Evolutionary conservation across 306 rosid genomes (phyloP), one percentile per base, ranked within the genome.

Genomic region (Castanea crenata): DNA sequence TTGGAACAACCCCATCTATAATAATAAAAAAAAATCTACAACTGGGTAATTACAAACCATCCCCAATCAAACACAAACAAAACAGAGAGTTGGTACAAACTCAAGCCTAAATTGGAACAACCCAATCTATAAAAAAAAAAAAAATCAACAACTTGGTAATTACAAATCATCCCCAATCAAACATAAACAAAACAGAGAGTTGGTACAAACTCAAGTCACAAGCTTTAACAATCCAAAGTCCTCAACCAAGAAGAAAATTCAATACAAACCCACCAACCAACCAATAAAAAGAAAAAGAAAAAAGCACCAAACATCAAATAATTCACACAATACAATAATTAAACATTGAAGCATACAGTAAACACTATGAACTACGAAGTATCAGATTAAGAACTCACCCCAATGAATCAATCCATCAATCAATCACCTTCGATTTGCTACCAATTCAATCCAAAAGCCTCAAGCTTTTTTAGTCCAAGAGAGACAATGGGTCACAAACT

Each of bases 361-460:
- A 76, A 41, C 46, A 41, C 12, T 0, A 41, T 8, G 46, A 72
- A 35, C 68, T 38, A 5, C 18, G 31, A 64, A 67, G 27, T 19
- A 64, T 38, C 7, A 55, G 77, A 81, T 57, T 29, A 81, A 78
- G 46, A 71, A 84, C 82, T 71, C 82, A 78, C 82, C 54, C 46
- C 46, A 41, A 41, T 41, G 12, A 41, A 41, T 77, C 44, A 59
- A 82, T 74, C 21, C 59, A 67, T 64, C 20, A 13, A 79, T 29
- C 51, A 86, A 79, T 29, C 51, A 86, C 89, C 85, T 83, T 29
- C 52, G 83, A 80, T 75, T 80, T 79, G 77, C 85, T 75, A 52
- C 71, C 75, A 80, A 51, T 35, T 62, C 56, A 77, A 78, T 77
- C 79, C 76, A 78, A 74, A 32, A 70, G 51, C 64, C 72, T 49